Evolutionary conservation across 2,329 filamentous ascomycete genomes (phyloP).

Genomic region (Colletotrichum magnum): DNA sequence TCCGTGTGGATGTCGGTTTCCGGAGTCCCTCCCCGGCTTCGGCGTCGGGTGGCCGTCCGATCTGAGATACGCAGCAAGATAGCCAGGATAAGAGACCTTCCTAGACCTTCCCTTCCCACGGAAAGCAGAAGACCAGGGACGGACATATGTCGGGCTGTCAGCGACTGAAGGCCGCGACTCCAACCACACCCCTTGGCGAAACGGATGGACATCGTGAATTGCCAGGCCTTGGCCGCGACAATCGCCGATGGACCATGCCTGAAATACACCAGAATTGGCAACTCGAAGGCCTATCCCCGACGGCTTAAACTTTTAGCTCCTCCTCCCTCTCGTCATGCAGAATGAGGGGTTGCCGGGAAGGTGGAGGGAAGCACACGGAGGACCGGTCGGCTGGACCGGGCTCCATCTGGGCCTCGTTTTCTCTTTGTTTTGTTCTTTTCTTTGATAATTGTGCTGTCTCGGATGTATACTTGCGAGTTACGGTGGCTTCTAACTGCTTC

Average conservation of each 20-base stretch:
- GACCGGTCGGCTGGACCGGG: constrained; percentile 3
- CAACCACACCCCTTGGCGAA: constrained; percentile 26
- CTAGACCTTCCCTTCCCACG: too few species aligned
- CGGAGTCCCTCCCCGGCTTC: constrained; percentile 15
- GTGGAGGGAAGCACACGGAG: constrained; percentile 1
- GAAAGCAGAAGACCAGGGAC: constrained; percentile 15
- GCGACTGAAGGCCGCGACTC: not conserved
- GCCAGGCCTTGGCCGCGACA: constrained; percentile 24
- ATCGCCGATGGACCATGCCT: constrained; percentile 36
- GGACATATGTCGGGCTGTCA: constrained; percentile 39
- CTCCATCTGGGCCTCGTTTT: constrained; percentile 5
- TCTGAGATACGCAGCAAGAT: constrained; percentile 6
- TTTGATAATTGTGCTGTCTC: too few species aligned
- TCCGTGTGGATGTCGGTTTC: not conserved
- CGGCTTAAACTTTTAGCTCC: constrained; percentile 27
- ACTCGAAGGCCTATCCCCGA: constrained; percentile 38
- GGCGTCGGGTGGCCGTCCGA: constrained; percentile 15
- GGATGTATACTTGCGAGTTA: too few species aligned
- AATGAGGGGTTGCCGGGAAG: constrained; percentile 3
- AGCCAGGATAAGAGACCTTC: constrained; percentile 22
- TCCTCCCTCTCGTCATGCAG: constrained; percentile 5
- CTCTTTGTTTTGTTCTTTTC: not conserved
- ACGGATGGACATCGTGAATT: constrained; percentile 26
- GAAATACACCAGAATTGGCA: not conserved
- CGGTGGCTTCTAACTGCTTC: too few species aligned